phyloP scores from a whole-genome alignment of 2,329 filamentous ascomycete species.

The Exophiala calicioides region DNA sequence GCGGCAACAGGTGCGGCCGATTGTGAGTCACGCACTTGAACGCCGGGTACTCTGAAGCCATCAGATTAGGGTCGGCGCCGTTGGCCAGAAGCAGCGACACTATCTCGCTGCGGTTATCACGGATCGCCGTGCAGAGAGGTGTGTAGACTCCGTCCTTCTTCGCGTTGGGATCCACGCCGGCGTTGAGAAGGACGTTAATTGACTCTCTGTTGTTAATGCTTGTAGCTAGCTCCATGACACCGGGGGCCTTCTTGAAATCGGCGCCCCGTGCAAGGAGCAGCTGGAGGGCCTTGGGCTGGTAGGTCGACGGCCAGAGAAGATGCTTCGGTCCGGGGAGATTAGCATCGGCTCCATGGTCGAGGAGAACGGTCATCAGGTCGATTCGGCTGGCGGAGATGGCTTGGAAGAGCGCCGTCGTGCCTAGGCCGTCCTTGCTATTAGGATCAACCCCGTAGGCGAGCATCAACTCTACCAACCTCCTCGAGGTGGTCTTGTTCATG shows the following conservation, averaged over 20 bases:
- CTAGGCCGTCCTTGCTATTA: slow-evolving; percentile 61
- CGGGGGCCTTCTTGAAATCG: slow-evolving; percentile 60
- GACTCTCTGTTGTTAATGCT: slow-evolving; percentile 66
- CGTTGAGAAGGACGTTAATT: slow-evolving; percentile 58
- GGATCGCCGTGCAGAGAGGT: slow-evolving; percentile 67
- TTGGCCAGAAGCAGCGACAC: slow-evolving; percentile 59
- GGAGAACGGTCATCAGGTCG: slow-evolving; percentile 56
- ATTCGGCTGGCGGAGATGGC: slow-evolving; percentile 59
- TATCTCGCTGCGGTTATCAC: slow-evolving; percentile 65
- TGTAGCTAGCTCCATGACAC: slow-evolving; percentile 64
- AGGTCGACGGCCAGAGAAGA: slow-evolving; percentile 66
- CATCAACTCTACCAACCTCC: slow-evolving; percentile 59
- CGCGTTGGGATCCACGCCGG: slow-evolving; percentile 61
- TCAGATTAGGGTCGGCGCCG: slow-evolving; percentile 55
- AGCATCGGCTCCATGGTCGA: slow-evolving; percentile 64
- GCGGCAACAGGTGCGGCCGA: slow-evolving; percentile 61
- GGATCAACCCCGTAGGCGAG: slow-evolving; percentile 62
- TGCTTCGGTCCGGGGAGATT: slow-evolving; percentile 71
- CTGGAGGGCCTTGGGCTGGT: slow-evolving; percentile 60
- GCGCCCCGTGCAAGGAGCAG: slow-evolving; percentile 62
- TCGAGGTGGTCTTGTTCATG: slow-evolving; percentile 61
- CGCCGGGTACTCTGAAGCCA: slow-evolving; percentile 64
- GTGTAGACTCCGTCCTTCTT: slow-evolving; percentile 69
- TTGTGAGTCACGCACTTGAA: slow-evolving; percentile 71
- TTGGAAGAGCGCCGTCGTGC: slow-evolving; percentile 63